Conservation (phyloP, 2,329 filamentous ascomycete genomes). For the Aspergillus thermomutatus region DNA sequence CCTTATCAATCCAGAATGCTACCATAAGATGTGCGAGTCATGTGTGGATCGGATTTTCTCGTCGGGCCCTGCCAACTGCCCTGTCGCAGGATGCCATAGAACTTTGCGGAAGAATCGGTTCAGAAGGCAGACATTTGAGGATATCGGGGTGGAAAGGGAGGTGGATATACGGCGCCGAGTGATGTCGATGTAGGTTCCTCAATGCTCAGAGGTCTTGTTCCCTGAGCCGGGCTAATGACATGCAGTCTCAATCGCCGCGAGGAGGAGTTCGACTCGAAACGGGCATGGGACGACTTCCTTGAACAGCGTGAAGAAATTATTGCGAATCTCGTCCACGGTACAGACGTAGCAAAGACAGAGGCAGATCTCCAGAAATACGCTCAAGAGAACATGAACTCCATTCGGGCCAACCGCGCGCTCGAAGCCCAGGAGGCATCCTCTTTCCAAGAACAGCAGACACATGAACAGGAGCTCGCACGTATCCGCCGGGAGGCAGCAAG, state of each 20-base stretch:
- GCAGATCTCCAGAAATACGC: constrained; percentile 66
- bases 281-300: constrained; percentile 89
- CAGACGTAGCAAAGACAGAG: constrained; percentile 63
- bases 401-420: constrained; percentile 47
- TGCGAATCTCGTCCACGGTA: constrained; percentile 76
- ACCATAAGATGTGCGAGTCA: constrained; percentile 97
- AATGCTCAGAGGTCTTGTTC: background rate
- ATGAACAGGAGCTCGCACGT: constrained; percentile 65
- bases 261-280: constrained; percentile 83
- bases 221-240: background rate
- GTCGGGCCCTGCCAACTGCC: constrained; percentile 85
- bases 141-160: constrained; percentile 84
- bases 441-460: constrained; percentile 47
- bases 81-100: constrained; percentile 81
- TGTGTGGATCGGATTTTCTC: constrained; percentile 95
- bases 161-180: constrained; percentile 86
- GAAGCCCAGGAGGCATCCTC: constrained; percentile 47
- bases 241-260: constrained; percentile 80
- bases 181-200: constrained; percentile 50
- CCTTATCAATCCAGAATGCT: constrained; percentile 96
- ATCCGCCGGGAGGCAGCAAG: constrained; percentile 61
- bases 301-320: constrained; percentile 88
- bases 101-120: constrained; percentile 84
- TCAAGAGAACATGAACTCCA: constrained; percentile 64
- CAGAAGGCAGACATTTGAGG: constrained; percentile 82